A percentile compares a stretch with the other conserved stretches of the same genome.
phyloP scores from a whole-genome alignment of 257 asterid species.

The Nicotiana tomentosiformis region DNA sequence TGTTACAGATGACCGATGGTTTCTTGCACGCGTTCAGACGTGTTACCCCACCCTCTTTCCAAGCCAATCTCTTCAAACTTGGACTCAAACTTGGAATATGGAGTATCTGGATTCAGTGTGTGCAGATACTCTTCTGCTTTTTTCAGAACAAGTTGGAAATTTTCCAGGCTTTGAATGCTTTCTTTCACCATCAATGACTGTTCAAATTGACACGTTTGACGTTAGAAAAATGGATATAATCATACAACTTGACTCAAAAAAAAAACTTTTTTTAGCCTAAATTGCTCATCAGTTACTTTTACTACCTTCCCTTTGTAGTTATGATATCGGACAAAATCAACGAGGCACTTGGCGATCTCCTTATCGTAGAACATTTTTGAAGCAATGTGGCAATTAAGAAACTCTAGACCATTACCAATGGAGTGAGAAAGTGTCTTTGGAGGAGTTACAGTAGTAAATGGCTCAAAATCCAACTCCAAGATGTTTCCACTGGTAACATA shows the following conservation, averaged over 20 bases:
- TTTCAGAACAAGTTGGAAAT: constrained; percentile 13
- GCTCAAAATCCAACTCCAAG: constrained; percentile 35
- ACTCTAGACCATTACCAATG: constrained; percentile 32
- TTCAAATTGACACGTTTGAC: not conserved
- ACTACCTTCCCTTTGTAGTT: constrained; percentile 25
- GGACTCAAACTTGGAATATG: constrained; percentile 11
- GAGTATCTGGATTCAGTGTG: constrained; percentile 10
- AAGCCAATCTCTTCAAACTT: constrained; percentile 21
- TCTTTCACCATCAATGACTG: constrained; percentile 25
- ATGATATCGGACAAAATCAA: constrained; percentile 25
- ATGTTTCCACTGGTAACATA: constrained; percentile 4
- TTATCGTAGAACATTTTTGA: constrained; percentile 21
- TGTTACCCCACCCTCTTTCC: constrained; percentile 23
- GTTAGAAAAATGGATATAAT: not conserved
- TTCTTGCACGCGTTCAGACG: constrained; percentile 15
- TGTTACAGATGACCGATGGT: constrained; percentile 14
- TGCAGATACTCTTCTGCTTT: constrained; percentile 22
- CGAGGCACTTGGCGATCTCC: constrained; percentile 17
- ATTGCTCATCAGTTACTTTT: not conserved
- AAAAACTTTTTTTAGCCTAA: too few species aligned
- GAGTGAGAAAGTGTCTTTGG: constrained; percentile 22
- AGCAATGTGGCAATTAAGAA: constrained; percentile 28
- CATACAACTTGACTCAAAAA: not conserved
- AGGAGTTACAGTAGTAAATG: constrained; percentile 21
- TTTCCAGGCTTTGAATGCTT: constrained; percentile 6